phyloP scores from a whole-genome alignment of 345 rosid genomes.

The Erysimum cheiranthoides region DNA sequence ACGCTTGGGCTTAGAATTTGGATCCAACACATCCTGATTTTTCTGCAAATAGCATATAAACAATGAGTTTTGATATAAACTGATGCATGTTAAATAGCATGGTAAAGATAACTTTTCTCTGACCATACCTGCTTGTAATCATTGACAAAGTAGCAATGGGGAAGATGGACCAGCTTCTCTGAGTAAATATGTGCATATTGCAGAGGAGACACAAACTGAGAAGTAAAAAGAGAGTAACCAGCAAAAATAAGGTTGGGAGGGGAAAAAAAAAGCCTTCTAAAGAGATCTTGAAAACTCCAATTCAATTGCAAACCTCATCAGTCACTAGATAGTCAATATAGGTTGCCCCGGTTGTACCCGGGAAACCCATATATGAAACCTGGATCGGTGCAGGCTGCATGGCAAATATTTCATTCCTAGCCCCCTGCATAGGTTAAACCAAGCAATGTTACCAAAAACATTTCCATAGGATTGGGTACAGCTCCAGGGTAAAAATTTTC shows the following conservation, averaged over 20 bases:
- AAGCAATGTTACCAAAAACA: constrained; percentile 31
- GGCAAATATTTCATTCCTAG: constrained; percentile 96
- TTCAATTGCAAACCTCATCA: constrained; percentile 70
- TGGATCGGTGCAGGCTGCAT: constrained; percentile 99
- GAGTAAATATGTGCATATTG: constrained; percentile 80
- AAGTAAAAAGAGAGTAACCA: constrained; percentile 23
- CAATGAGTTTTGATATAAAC: background rate
- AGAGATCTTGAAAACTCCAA: background rate
- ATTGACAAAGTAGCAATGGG: constrained; percentile 98
- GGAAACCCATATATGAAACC: constrained; percentile 99
- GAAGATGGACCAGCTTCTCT: constrained; percentile 96
- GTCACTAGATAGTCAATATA: constrained; percentile 96
- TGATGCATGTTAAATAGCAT: constrained; percentile 9
- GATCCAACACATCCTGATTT: constrained; percentile 89
- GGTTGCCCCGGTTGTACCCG: constrained; percentile 97
- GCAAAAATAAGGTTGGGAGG: background rate
- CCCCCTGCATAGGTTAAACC: constrained; percentile 66
- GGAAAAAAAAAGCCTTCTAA: background rate
- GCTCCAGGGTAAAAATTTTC: constrained; percentile 1
- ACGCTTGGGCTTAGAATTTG: constrained; percentile 73
- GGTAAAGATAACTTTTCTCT: constrained; percentile 9
- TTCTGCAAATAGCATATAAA: constrained; percentile 58
- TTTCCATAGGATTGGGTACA: constrained; percentile 10
- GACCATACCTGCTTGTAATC: constrained; percentile 90
- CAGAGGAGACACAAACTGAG: constrained; percentile 92